phyloP scores from a whole-genome alignment of 176 grass and related monocot species.

The Rhynchospora breviuscula region DNA sequence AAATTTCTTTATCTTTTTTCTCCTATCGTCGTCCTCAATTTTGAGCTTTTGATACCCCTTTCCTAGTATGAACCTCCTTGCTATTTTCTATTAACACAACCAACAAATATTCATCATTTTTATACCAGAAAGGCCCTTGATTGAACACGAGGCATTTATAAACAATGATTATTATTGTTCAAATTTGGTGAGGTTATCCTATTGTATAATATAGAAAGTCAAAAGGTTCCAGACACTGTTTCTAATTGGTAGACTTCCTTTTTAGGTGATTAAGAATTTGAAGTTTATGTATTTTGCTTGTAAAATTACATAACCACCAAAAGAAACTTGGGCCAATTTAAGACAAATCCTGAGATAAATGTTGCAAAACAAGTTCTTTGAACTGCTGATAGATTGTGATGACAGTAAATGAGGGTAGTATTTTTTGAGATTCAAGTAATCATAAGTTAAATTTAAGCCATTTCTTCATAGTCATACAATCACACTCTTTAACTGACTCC shows the following conservation, averaged over 20 bases:
- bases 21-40: constrained; percentile 41
- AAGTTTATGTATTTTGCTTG: neutral
- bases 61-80: constrained; percentile 46
- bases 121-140: neutral
- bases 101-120: constrained; percentile 16
- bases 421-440: neutral
- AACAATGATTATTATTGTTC: neutral
- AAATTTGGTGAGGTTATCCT: neutral
- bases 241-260: neutral
- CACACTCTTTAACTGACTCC: neutral
- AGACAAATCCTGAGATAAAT: neutral
- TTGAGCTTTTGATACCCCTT: constrained; percentile 52
- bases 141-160: constrained; percentile 14
- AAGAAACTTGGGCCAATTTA: neutral
- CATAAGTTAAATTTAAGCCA: neutral
- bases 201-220: constrained; percentile 6
- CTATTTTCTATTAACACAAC: constrained; percentile 43
- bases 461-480: neutral
- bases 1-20: constrained; percentile 79
- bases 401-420: neutral
- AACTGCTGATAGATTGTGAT: neutral
- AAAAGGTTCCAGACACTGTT: neutral
- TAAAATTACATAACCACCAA: neutral
- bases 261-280: neutral
- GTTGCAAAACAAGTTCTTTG: neutral